Conservation (phyloP, 208 protist genomes). For the Histomonas meleagridis region DNA sequence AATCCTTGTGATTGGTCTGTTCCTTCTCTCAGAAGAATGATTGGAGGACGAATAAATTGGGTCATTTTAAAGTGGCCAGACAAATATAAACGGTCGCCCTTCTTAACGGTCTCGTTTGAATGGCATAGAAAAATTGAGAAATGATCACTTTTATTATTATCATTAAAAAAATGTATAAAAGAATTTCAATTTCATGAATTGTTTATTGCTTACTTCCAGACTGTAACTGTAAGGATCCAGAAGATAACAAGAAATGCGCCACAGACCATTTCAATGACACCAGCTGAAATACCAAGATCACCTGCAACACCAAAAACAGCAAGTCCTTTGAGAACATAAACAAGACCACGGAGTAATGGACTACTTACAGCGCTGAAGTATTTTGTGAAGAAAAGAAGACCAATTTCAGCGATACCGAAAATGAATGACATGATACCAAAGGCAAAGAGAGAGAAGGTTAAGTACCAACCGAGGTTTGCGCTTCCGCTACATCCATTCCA, state of each 20-base stretch:
- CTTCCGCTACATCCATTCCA: no score
- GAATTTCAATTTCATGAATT: no score
- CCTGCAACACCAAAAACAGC: not conserved
- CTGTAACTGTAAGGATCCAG: no score
- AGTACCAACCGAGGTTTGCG: not conserved
- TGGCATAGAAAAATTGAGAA: no score
- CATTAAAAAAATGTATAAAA: no score
- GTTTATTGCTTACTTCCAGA: no score
- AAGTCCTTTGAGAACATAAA: not conserved
- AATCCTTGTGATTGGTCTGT: slow-evolving; percentile 96
- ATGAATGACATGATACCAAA: not conserved
- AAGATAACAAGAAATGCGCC: not conserved
- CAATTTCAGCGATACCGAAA: not conserved
- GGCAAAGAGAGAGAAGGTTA: not conserved
- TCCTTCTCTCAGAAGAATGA: slow-evolving; percentile 97
- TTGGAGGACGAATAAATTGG: slow-evolving; percentile 59
- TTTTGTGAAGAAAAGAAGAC: not conserved
- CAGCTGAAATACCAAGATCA: slow-evolving; percentile 23
- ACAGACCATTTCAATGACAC: not conserved
- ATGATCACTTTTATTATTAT: no score
- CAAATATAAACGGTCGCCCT: no score
- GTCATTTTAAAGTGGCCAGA: no score
- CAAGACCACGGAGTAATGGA: not conserved
- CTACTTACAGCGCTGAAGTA: not conserved
- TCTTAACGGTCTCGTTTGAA: no score